Conservation (phyloP, 805 yeast genomes). For the Candida chauliodis region DNA sequence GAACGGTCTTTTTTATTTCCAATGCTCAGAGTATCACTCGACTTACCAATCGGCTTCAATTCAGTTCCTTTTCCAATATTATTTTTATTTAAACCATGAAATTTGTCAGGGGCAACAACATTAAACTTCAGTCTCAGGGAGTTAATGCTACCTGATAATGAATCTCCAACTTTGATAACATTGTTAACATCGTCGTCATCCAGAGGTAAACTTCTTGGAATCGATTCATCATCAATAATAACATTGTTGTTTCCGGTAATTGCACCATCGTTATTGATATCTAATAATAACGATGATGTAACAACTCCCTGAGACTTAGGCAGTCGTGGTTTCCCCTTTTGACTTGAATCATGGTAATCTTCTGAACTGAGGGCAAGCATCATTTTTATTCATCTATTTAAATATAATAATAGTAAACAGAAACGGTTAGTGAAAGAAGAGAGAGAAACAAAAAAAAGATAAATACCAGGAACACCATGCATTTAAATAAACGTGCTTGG, state of each 20-base stretch:
- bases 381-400: constrained; percentile 9
- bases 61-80: not conserved
- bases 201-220: constrained; percentile 1
- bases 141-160: constrained; percentile 4
- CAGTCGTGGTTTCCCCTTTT: constrained; percentile 37
- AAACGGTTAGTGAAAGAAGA: not conserved
- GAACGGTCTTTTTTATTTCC: constrained; percentile 7
- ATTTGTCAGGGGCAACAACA: constrained; percentile 8
- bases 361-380: constrained; percentile 18
- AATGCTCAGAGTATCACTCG: not conserved
- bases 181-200: constrained; percentile 1
- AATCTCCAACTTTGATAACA: not conserved
- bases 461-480: too few species aligned
- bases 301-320: constrained; percentile 31
- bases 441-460: not conserved
- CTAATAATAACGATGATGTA: not conserved
- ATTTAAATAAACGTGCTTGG: too few species aligned
- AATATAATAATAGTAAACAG: too few species aligned
- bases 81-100: not conserved
- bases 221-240: not conserved
- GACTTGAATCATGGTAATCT: constrained; percentile 32
- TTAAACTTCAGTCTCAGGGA: constrained; percentile 11
- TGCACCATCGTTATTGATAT: not conserved
- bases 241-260: not conserved
- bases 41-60: not conserved